Evolutionary conservation across 2,329 filamentous ascomycete species (phyloP).

Genomic region (Talaromyces sp.): DNA sequence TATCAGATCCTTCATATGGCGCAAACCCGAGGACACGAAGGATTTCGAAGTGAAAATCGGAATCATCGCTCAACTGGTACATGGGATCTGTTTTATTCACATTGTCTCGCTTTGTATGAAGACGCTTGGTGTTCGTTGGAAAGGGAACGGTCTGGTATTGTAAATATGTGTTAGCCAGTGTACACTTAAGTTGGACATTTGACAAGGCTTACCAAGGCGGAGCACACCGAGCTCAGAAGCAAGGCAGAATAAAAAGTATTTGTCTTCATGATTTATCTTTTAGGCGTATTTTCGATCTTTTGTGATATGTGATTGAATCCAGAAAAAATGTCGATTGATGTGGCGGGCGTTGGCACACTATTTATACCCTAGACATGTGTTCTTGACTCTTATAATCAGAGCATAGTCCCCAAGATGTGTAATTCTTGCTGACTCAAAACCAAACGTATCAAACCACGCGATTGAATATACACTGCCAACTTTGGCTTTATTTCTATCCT

Average conservation of each 20-base stretch:
- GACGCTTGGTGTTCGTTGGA: background rate
- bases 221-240: background rate
- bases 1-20: constrained; percentile 31
- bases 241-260: background rate
- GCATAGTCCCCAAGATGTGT: background rate
- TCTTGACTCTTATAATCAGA: too few relatives aligned
- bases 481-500: too few relatives aligned
- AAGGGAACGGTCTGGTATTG: background rate
- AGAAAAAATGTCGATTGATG: background rate
- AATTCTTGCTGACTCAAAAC: background rate
- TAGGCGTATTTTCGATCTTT: too few relatives aligned
- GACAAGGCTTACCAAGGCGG: background rate
- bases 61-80: constrained; percentile 15
- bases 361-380: background rate
- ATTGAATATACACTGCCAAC: too few relatives aligned
- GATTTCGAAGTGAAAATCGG: constrained; percentile 38
- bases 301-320: background rate
- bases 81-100: background rate
- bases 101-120: background rate
- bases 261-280: background rate
- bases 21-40: constrained; percentile 36
- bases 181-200: background rate
- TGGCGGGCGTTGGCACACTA: background rate
- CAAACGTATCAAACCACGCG: background rate
- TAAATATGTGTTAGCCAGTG: background rate